Evolutionary conservation across 2,329 filamentous ascomycete species (phyloP).

Genomic region (Diatrype stigma): DNA sequence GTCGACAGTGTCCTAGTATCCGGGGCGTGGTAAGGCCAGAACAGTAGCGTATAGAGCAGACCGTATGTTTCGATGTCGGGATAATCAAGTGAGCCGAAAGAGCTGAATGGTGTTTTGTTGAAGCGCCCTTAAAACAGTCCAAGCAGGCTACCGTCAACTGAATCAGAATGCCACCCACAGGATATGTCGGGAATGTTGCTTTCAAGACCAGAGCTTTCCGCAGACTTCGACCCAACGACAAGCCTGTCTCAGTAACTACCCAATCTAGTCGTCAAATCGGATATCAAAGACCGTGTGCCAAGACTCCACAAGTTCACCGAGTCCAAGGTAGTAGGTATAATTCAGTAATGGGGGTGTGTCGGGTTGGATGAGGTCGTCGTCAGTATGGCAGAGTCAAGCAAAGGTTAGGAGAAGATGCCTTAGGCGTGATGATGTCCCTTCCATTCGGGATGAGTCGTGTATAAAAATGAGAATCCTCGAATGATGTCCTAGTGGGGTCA

Average conservation of each 20-base stretch:
- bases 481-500: constrained; percentile 37
- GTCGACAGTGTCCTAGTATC: not conserved
- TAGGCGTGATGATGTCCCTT: constrained; percentile 17
- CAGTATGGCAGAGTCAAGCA: not conserved
- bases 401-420: constrained; percentile 6
- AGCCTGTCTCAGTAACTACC: not conserved
- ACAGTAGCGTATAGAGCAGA: not conserved
- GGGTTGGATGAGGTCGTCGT: not conserved
- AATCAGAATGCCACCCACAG: not conserved
- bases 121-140: not conserved
- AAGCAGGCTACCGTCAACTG: not conserved
- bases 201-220: constrained; percentile 1
- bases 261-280: constrained; percentile 4
- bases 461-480: constrained; percentile 35
- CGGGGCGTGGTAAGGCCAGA: not conserved
- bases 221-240: not conserved
- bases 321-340: not conserved
- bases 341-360: not conserved
- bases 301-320: not conserved
- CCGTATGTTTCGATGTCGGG: not conserved
- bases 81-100: not conserved
- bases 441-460: constrained; percentile 26
- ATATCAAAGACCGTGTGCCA: not conserved
- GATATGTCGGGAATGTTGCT: not conserved
- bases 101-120: not conserved